phyloP scores from a whole-genome alignment of 1,139 yeast species.

The Pichia norvegensis region DNA sequence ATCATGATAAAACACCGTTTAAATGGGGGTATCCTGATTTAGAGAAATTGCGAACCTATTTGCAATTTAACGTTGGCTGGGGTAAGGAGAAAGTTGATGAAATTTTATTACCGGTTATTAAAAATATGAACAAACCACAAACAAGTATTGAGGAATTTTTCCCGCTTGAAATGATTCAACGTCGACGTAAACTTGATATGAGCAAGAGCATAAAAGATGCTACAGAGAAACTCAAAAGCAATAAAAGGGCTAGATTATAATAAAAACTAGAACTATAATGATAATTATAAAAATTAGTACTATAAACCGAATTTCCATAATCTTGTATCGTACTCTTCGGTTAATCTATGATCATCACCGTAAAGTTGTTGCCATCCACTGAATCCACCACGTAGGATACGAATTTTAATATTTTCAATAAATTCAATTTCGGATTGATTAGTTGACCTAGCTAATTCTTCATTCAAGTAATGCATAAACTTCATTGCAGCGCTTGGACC shows the following conservation, averaged over 20 bases:
- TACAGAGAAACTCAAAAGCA: slow-evolving; percentile 38
- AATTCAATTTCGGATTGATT: slow-evolving; percentile 17
- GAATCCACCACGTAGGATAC: slow-evolving; percentile 80
- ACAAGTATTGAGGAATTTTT: slow-evolving; percentile 49
- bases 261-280: too few species aligned
- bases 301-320: slow-evolving; percentile 40
- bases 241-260: slow-evolving; percentile 2
- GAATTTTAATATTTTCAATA: slow-evolving; percentile 41
- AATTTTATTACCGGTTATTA: slow-evolving; percentile 78
- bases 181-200: slow-evolving; percentile 38
- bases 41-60: slow-evolving; percentile 64
- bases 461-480: slow-evolving; percentile 49
- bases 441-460: slow-evolving; percentile 20
- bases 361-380: slow-evolving; percentile 70
- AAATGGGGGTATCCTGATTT: slow-evolving; percentile 88
- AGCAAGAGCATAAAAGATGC: slow-evolving; percentile 60
- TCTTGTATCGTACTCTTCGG: slow-evolving; percentile 57
- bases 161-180: slow-evolving; percentile 40
- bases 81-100: slow-evolving; percentile 68
- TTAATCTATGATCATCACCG: slow-evolving; percentile 58
- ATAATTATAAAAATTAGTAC: too few species aligned
- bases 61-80: slow-evolving; percentile 80
- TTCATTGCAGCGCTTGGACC: slow-evolving; percentile 80
- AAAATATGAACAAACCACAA: slow-evolving; percentile 63
- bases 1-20: slow-evolving; percentile 66